Base-by-base conservation (phyloP, 371 early-diverging fungal species). In the Mucor racemosus region DNA sequence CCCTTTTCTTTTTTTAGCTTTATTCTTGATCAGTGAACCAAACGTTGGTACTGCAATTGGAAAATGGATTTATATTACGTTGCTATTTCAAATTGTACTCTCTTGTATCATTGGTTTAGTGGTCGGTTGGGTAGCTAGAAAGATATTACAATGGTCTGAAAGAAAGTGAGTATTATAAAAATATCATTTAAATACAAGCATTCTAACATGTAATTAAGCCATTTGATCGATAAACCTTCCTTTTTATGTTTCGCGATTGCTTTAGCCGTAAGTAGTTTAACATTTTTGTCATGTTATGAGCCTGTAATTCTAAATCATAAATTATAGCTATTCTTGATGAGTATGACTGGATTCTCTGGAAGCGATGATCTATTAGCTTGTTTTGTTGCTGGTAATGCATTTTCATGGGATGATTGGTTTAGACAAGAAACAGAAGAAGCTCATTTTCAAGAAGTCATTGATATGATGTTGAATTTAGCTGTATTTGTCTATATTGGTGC, bases 401-500 rank as follows among this genome's bases (percentile, higher is more conserved):
- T 97, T 71, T 88, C 94, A 7, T 95, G 94, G 94, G 93, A 94
- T 67, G 92, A 91, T 61, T 96, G 95, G 94, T 96, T 96, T 79
- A 85, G 90, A 38, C 71, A 89, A 26, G 95, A 97, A 68, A 92
- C 91, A 40, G 87, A 91, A 61, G 94, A 94, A 65, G 90, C 93
- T 0, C 92, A 95, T 35, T 84, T 98, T 31, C 95, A 96, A 72
- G 97, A 98, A 66, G 92, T 95, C 5, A 86, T 99, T 62, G 99
- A 98, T 73, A 89, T 91, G 77, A 76, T 98, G 62, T 79, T 99
- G 67, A 97, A 95, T 77, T 75, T 93, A 67, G 74, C 95, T 0
- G 93, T 95, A 60, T 99, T 99, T 80, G 88, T 99, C 36, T 95
- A 92, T 69, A 91, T 99, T 69, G 99, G 99, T 7, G 81, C 95